These are phyloP conservation scores for Chloris gayana DNA, from an alignment of 176 grass and related monocot genomes.

Conservation along the genomic window DNA sequence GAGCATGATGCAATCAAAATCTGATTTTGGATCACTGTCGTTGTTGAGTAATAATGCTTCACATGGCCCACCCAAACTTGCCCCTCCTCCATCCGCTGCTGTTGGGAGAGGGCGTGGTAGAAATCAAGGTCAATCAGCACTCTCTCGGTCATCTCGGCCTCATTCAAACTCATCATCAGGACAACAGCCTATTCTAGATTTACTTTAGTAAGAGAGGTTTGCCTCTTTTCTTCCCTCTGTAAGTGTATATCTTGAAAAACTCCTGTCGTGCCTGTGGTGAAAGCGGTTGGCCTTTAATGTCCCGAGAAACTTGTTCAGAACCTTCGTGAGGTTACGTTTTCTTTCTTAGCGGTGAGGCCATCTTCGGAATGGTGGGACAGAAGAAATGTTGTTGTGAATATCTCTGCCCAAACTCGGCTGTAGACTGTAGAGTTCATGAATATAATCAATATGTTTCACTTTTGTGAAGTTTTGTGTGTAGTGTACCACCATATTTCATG, in stretches of 20 bases:
- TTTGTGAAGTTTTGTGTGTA: conserved; percentile 33
- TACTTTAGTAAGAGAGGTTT: conserved; percentile 58
- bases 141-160: conserved; percentile 65
- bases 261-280: conserved; percentile 10
- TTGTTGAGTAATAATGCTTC: conserved; percentile 33
- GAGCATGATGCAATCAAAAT: conserved; percentile 45
- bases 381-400: conserved; percentile 45
- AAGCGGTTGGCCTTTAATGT: conserved; percentile 23
- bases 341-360: conserved; percentile 9
- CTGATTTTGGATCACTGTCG: conserved; percentile 58
- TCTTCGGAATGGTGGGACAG: conserved; percentile 8
- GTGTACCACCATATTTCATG: conserved; percentile 28
- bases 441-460: conserved; percentile 33
- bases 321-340: conserved; percentile 16
- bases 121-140: conserved; percentile 82
- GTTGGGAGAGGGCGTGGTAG: conserved; percentile 89
- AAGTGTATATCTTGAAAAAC: conserved; percentile 26
- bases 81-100: conserved; percentile 77
- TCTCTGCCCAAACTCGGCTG: background rate
- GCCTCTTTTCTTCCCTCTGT: background rate
- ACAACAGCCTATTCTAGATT: conserved; percentile 74
- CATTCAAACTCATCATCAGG: conserved; percentile 57
- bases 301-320: conserved; percentile 13
- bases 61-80: conserved; percentile 64
- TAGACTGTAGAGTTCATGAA: conserved; percentile 50